Conservation (phyloP, 2,329 filamentous ascomycete species). For the Microsporum ferrugineum region DNA sequence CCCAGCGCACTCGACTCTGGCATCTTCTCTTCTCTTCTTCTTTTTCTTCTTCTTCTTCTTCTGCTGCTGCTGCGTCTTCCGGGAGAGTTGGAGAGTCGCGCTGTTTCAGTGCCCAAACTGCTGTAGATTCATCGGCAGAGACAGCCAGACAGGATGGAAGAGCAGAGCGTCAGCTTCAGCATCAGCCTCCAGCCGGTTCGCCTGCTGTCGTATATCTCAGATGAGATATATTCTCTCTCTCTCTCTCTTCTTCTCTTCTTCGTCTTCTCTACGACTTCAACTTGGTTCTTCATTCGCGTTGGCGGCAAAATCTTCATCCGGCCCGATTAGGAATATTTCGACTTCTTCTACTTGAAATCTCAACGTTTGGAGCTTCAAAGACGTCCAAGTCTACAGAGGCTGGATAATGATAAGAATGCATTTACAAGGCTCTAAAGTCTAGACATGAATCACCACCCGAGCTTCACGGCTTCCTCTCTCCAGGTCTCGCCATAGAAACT, state of each 20-base stretch:
- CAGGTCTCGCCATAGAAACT: neutral
- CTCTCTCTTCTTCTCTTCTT: neutral
- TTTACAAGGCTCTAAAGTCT: neutral
- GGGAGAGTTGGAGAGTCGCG: neutral
- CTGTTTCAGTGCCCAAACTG: neutral
- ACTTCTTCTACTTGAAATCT: neutral
- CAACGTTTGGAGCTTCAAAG: neutral
- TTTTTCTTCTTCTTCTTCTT: neutral
- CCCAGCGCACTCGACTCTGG: conserved; percentile 33
- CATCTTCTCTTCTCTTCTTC: conserved; percentile 19
- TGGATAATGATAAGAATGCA: neutral
- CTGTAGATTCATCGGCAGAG: neutral
- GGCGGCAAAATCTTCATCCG: conserved; percentile 1
- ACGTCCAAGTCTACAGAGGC: neutral
- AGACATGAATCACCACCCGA: neutral
- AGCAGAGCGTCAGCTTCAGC: neutral
- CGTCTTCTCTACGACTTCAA: too few species aligned
- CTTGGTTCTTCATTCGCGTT: neutral
- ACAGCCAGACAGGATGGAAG: neutral
- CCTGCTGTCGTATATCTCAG: neutral
- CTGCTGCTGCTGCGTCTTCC: neutral
- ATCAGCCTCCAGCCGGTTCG: neutral
- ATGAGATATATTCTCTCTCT: neutral
- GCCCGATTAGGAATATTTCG: neutral
- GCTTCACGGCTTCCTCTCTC: neutral